Evolutionary conservation across 2,329 filamentous ascomycete genomes (phyloP), one percentile per base, ranked within the genome.

Genomic region (Ascochyta clinopodiicola): DNA sequence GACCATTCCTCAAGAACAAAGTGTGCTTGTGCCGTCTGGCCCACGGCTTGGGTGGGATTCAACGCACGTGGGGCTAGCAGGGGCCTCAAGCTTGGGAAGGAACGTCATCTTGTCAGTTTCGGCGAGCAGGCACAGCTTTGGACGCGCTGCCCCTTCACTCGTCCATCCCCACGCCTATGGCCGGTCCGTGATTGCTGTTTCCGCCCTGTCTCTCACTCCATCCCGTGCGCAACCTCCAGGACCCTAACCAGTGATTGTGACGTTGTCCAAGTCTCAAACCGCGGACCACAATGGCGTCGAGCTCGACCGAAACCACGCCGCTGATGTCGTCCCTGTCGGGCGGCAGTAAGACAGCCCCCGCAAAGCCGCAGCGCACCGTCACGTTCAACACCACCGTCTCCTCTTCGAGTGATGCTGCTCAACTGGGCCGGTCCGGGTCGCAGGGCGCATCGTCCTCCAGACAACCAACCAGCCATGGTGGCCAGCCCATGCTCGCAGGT

Each of bases 381-480:
- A 92, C 89, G 13, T 93, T 94, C 80, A 90, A 91, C 70, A 83
- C 88, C 4, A 79, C 82, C 22, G 82, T 85, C 17, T 75, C 76
- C n/a, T 77, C 75, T 21, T 76, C 76, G 51, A 80, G 75, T 57
- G 47, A 51, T 6, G 73, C 75, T 55, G 72, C 66, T 61, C 68
- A 71, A 63, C 75, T 67, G 19, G 75, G 75, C 15, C 73, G 62
- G 37, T 63, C 72, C 7, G 44, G 72, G 36, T 63, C 69, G 27
- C 67, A 71, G 24, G 52, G 64, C 31, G 63, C 68, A 29, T 63
- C 68, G 31, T 70, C 76, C 2, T 58, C 68, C 48, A 53, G 68
- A 56, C 57, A 56, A 21, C 59, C 70, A 32, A 75, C 78, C 39
- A 71, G 74, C 46, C 73, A 79, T 55, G 70, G 70, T 49, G 72